These are phyloP conservation scores for Citrus cavaleriei DNA, from an alignment of 345 rosid genomes.

Conservation along the genomic window DNA sequence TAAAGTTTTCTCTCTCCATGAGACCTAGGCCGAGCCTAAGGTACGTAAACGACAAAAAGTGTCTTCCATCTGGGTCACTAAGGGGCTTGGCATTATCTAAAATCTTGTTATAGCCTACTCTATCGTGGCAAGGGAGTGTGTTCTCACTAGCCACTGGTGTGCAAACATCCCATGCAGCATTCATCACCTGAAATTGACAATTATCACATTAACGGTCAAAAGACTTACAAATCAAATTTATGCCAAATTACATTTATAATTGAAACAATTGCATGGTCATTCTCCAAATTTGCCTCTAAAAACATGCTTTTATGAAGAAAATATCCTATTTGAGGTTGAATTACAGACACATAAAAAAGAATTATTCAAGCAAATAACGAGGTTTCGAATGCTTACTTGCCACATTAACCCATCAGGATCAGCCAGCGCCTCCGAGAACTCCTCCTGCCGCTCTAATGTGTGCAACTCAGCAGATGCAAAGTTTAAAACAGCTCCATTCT, in stretches of 20 bases:
- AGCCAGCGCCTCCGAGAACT: conserved; percentile 47
- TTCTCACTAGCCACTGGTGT: conserved; percentile 68
- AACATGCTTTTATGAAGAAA: not conserved
- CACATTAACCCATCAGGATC: conserved; percentile 81
- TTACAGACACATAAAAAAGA: not conserved
- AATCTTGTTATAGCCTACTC: conserved; percentile 69
- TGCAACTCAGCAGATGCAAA: conserved; percentile 59
- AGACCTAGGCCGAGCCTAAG: conserved; percentile 71
- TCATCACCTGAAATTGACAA: conserved; percentile 58
- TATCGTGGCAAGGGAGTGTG: conserved; percentile 68
- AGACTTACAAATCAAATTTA: not conserved
- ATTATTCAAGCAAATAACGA: not conserved
- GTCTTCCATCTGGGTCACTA: conserved; percentile 85
- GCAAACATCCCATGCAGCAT: conserved; percentile 86
- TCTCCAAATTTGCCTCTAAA: not conserved
- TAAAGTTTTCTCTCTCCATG: conserved; percentile 71
- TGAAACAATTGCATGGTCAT: not conserved
- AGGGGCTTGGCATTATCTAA: conserved; percentile 67
- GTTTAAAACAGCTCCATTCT: conserved; percentile 69
- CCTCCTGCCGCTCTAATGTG: conserved; percentile 55
- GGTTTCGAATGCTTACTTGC: conserved; percentile 56
- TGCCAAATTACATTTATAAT: not conserved
- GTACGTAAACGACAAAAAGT: conserved; percentile 69
- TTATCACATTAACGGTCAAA: not conserved
- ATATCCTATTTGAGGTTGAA: not conserved